A percentile compares a stretch with the other conserved stretches of the same genome.
Conservation (phyloP, 1,139 yeast genomes). For the Scheffersomyces parashehatae region DNA sequence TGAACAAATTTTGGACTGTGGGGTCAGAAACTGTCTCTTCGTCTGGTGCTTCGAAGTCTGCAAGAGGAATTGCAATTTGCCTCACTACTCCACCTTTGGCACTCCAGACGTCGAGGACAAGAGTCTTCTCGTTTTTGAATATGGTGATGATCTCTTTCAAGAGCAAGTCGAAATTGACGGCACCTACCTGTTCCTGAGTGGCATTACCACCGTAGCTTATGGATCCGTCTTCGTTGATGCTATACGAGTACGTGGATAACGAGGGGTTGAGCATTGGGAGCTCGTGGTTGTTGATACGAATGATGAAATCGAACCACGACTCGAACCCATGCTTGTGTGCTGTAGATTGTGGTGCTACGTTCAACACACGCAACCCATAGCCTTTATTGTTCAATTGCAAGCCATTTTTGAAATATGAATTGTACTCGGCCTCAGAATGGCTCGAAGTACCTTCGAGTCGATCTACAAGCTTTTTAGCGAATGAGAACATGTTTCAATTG, state of each 20-base stretch:
- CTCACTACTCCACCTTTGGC: conserved; percentile 82
- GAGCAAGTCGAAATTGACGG: conserved; percentile 35
- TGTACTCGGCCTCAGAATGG: conserved; percentile 31
- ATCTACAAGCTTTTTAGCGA: conserved; percentile 82
- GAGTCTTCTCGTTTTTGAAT: conserved; percentile 33
- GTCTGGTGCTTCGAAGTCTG: conserved; percentile 16
- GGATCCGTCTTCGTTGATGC: conserved; percentile 45
- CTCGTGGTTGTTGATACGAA: conserved; percentile 75
- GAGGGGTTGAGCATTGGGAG: conserved; percentile 52
- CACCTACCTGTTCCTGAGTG: conserved; percentile 39
- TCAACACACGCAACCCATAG: conserved; percentile 42
- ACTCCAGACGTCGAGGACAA: conserved; percentile 76
- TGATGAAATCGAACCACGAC: conserved; percentile 83
- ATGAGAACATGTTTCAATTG: conserved; percentile 66
- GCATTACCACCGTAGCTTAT: conserved; percentile 39
- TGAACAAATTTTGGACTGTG: conserved; percentile 15
- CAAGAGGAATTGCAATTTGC: conserved; percentile 48
- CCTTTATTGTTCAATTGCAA: conserved; percentile 43
- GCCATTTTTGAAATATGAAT: conserved; percentile 55
- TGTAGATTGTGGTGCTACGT: conserved; percentile 41
- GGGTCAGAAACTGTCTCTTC: conserved; percentile 9
- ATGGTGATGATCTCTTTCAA: conserved; percentile 36
- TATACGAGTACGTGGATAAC: conserved; percentile 31
- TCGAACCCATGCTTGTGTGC: conserved; percentile 54
- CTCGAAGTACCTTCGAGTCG: conserved; percentile 56